phyloP scores from a whole-genome alignment of 1,284 basidiomycete genomes.

The Naganishia cerealis region DNA sequence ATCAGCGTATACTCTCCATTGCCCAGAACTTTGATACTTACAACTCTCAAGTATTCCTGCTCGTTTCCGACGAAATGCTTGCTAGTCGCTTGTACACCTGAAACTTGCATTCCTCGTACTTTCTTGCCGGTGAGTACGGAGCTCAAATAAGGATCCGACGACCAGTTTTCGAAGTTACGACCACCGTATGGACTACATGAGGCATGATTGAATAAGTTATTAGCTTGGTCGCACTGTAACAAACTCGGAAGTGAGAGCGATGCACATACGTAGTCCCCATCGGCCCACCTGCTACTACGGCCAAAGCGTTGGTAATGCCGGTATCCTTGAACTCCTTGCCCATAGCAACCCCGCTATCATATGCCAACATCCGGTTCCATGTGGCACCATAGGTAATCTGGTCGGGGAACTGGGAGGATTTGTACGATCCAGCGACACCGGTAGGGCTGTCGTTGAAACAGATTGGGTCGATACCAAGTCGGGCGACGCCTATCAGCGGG shows the following conservation, averaged over 20 bases:
- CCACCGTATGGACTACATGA: conserved; percentile 65
- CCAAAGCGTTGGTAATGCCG: conserved; percentile 50
- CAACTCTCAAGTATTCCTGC: conserved; percentile 46
- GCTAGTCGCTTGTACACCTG: conserved; percentile 62
- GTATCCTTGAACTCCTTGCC: conserved; percentile 56
- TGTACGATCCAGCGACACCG: conserved; percentile 25
- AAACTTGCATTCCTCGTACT: conserved; percentile 69
- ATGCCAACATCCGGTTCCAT: conserved; percentile 55
- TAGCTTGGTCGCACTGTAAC: not conserved
- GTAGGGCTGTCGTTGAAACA: conserved; percentile 29
- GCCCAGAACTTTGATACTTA: conserved; percentile 37
- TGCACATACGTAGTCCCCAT: conserved; percentile 43
- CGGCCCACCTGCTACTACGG: conserved; percentile 52
- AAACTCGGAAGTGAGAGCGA: not conserved
- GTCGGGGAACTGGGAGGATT: conserved; percentile 55
- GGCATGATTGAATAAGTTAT: not conserved
- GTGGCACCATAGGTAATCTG: conserved; percentile 57
- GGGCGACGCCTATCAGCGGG: conserved; percentile 1
- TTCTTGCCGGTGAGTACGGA: conserved; percentile 71
- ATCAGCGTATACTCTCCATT: not conserved
- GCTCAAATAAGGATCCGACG: conserved; percentile 73
- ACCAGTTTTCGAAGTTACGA: conserved; percentile 64
- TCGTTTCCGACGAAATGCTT: conserved; percentile 54
- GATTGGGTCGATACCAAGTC: conserved; percentile 14
- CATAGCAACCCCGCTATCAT: conserved; percentile 53